These are phyloP conservation scores for Cercospora sp. DNA, from an alignment of 2,329 filamentous ascomycete species.

Conservation along the genomic window DNA sequence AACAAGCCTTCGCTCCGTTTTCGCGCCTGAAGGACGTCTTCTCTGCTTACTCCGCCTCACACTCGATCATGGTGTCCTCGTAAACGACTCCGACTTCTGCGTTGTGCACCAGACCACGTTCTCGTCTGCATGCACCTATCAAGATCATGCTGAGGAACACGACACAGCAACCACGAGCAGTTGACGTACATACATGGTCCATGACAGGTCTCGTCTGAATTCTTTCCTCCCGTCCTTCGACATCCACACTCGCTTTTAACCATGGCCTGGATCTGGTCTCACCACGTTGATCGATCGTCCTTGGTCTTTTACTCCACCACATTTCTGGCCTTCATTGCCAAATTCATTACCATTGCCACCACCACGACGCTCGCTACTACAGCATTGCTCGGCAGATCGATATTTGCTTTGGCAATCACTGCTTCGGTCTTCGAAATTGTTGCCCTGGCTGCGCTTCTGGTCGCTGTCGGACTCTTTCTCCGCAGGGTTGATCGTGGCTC, in stretches of 20 bases:
- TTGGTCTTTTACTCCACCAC: slow-evolving; percentile 20
- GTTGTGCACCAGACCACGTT: slow-evolving; percentile 22
- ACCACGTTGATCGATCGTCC: slow-evolving; percentile 24
- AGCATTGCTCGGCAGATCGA: slow-evolving; percentile 9
- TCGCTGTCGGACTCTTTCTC: slow-evolving; percentile 22
- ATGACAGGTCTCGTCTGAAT: slow-evolving; percentile 3
- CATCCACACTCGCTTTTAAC: slow-evolving; percentile 9
- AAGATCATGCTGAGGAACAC: slow-evolving; percentile 22
- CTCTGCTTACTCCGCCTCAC: slow-evolving; percentile 13
- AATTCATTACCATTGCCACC: slow-evolving; percentile 27
- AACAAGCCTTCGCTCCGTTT: slow-evolving; percentile 22
- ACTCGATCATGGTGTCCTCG: slow-evolving; percentile 20
- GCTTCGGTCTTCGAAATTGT: slow-evolving; percentile 30
- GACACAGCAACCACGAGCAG: neutral
- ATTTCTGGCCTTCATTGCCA: slow-evolving; percentile 24
- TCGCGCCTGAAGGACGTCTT: slow-evolving; percentile 23
- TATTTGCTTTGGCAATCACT: slow-evolving; percentile 24
- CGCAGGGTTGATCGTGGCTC: slow-evolving; percentile 18
- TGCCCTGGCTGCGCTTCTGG: slow-evolving; percentile 24
- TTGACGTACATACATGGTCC: slow-evolving; percentile 11
- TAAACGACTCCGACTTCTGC: slow-evolving; percentile 19
- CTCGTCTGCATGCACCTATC: slow-evolving; percentile 21
- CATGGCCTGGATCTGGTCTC: slow-evolving; percentile 23
- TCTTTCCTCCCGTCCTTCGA: slow-evolving; percentile 8
- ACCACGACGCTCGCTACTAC: slow-evolving; percentile 25